phyloP scores from a whole-genome alignment of 2,329 filamentous ascomycete species.

The Tolypocladium endophyticum region DNA sequence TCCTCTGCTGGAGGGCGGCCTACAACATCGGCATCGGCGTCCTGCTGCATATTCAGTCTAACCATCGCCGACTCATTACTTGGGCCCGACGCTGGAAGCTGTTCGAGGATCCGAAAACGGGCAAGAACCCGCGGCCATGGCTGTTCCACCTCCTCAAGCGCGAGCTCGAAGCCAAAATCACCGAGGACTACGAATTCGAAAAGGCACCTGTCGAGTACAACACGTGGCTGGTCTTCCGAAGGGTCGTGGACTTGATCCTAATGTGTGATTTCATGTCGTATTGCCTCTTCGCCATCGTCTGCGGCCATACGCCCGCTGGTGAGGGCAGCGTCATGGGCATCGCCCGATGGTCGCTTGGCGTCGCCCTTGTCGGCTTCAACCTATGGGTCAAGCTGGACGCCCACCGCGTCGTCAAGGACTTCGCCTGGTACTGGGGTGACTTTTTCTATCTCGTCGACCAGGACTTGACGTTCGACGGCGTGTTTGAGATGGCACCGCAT shows the following conservation, averaged over 20 bases:
- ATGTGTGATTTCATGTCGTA: conserved; percentile 99
- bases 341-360: conserved; percentile 69
- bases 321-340: conserved; percentile 61
- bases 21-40: conserved; percentile 95
- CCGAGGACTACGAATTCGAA: conserved; percentile 86
- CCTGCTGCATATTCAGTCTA: conserved; percentile 80
- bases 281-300: conserved; percentile 88
- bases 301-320: conserved; percentile 61
- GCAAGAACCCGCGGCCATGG: conserved; percentile 70
- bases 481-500: conserved; percentile 97
- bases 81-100: conserved; percentile 82
- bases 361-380: conserved; percentile 81
- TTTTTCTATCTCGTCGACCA: conserved; percentile 99
- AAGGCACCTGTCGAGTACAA: conserved; percentile 95
- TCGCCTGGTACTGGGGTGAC: conserved; percentile 99
- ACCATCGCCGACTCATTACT: conserved; percentile 72
- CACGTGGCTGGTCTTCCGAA: conserved; percentile 93
- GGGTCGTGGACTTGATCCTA: conserved; percentile 90
- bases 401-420: conserved; percentile 96
- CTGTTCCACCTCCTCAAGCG: conserved; percentile 76
- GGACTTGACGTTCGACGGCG: conserved; percentile 93
- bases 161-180: conserved; percentile 91
- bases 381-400: conserved; percentile 98
- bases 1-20: conserved; percentile 81
- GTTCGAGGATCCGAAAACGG: conserved; percentile 74